phyloP scores from a whole-genome alignment of 352 stramenopile genomes.

The Phytophthora colocasiae region DNA sequence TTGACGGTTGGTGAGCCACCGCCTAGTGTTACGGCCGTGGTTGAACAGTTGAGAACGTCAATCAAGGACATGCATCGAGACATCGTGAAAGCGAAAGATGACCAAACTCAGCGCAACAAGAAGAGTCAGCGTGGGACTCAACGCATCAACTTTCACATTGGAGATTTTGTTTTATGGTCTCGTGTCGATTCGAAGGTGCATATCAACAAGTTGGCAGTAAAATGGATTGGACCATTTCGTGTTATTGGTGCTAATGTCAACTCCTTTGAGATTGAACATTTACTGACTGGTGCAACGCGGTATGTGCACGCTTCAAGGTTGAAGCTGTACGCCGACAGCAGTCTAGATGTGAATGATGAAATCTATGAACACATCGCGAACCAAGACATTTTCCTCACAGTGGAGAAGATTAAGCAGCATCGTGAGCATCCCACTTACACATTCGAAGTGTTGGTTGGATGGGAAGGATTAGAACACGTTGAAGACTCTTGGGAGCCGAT shows the following conservation, averaged over 20 bases:
- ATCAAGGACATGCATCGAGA: background rate
- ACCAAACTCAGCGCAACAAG: background rate
- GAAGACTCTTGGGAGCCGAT: too few species aligned
- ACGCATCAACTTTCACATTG: conserved; percentile 3
- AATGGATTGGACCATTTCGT: background rate
- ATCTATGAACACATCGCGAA: background rate
- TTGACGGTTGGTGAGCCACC: background rate
- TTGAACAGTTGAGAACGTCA: background rate
- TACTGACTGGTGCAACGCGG: background rate
- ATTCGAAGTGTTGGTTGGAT: too few species aligned
- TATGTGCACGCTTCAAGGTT: background rate
- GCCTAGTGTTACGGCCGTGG: background rate
- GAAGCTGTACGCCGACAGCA: background rate
- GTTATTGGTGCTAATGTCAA: background rate
- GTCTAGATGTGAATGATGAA: background rate
- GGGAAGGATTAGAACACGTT: too few species aligned
- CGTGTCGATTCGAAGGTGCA: background rate
- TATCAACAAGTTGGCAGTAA: background rate
- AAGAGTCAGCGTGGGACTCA: background rate
- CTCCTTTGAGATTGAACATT: background rate
- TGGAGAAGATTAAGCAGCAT: background rate
- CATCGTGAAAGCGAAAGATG: background rate
- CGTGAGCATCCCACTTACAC: too few species aligned
- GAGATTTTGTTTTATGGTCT: conserved; percentile 1
- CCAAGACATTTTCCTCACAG: background rate